Base-by-base conservation (phyloP, 1,139 yeast genomes). In the Kodamaea arcana region DNA sequence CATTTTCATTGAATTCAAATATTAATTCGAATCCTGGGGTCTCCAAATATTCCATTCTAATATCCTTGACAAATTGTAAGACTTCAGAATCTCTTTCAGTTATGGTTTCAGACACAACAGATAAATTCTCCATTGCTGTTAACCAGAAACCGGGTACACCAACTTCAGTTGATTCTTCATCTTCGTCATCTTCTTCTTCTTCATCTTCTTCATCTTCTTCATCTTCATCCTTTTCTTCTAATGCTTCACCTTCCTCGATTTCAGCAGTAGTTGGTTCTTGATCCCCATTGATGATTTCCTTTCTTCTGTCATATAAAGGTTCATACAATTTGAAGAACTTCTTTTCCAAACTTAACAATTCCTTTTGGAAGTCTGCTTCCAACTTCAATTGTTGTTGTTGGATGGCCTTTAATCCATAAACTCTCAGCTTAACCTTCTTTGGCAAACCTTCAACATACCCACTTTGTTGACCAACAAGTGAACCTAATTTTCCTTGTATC, bases 121-220 rank as follows among this genome's bases (percentile, higher is more conserved):
- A 78, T 50, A 92, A 69, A 65, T 90, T 92, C 60, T 85, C 94
- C 63, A 92, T 70, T 7, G 97, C 94, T 15, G 97, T 92, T 52
- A 90, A 73, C 99, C 99, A 92, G 72, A 92, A 92, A 37, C 85
- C 80, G 36, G 98, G 97, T 50, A 92, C 78, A 47, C 99, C 99
- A 46, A 69, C 69, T 36, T 62, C 60, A 23, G 55, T 67, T 21
- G 64, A 69, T 2, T 55, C 72, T n/a, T 60, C 69, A 3, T 52
- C 64, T 9, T 55, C 63, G 18, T 62, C 65, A 15, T 65, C 74
- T 9, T 65, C 76, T 8, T 65, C 73, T 6, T 62, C 74, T 11
- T 58, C 72, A n/a, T 59, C 66, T 14, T 52, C 62, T 18, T 56
- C 61, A 5, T 52, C 53, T 4, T 50, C 55, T 11, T 50, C 51